These are phyloP conservation scores for Kurtzmaniella quercitrusa DNA, from an alignment of 1,139 yeast species.

Conservation along the genomic window DNA sequence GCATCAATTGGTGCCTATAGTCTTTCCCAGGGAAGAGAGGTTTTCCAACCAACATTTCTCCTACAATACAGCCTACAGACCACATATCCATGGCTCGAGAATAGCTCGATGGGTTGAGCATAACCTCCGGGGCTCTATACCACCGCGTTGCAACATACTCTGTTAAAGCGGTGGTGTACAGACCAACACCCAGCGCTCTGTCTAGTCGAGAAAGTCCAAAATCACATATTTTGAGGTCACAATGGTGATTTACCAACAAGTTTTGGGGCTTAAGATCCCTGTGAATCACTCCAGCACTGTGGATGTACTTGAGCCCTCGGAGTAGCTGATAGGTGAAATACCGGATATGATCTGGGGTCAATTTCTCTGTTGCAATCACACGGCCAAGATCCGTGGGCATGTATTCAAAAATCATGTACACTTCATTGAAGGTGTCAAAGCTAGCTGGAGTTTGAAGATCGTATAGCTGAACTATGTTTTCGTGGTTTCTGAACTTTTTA, in stretches of 20 bases:
- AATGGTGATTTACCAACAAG: slow-evolving; percentile 29
- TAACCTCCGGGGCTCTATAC: slow-evolving; percentile 79
- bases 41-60: slow-evolving; percentile 56
- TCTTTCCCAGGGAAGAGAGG: slow-evolving; percentile 83
- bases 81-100: slow-evolving; percentile 72
- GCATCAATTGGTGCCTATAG: slow-evolving; percentile 59
- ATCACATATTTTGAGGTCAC: slow-evolving; percentile 48
- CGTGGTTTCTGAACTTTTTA: slow-evolving; percentile 33
- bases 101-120: slow-evolving; percentile 65
- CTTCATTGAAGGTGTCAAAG: slow-evolving; percentile 50
- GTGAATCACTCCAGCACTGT: slow-evolving; percentile 49
- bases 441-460: slow-evolving; percentile 36
- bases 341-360: slow-evolving; percentile 64
- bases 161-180: slow-evolving; percentile 43
- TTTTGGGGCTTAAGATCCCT: slow-evolving; percentile 39
- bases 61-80: slow-evolving; percentile 77
- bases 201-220: slow-evolving; percentile 51
- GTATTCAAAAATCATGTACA: slow-evolving; percentile 64
- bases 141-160: slow-evolving; percentile 79
- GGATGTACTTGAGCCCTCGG: slow-evolving; percentile 60
- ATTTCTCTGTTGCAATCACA: slow-evolving; percentile 48
- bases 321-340: slow-evolving; percentile 63
- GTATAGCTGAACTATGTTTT: slow-evolving; percentile 34
- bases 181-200: slow-evolving; percentile 17
- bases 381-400: slow-evolving; percentile 68